Conservation (phyloP, 257 asterid species). For the Mentha longifolia region DNA sequence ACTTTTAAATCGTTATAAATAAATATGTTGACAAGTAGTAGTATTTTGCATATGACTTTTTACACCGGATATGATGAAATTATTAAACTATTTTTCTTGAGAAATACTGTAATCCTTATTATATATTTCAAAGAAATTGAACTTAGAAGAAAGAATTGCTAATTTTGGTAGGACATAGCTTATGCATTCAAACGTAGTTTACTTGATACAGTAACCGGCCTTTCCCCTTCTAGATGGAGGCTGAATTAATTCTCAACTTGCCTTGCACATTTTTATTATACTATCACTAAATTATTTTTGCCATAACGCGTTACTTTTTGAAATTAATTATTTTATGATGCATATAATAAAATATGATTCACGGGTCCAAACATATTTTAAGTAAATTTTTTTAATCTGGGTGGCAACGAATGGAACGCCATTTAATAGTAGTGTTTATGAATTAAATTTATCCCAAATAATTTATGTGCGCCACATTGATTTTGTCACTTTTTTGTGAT, state of each 20-base stretch:
- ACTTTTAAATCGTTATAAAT: too few relatives aligned
- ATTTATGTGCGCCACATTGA: too few relatives aligned
- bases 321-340: background rate
- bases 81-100: background rate
- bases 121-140: conserved; percentile 31
- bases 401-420: too few relatives aligned
- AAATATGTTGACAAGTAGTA: too few relatives aligned
- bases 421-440: too few relatives aligned
- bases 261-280: background rate
- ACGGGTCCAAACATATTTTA: too few relatives aligned
- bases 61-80: background rate
- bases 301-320: background rate
- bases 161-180: background rate
- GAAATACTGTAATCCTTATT: background rate
- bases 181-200: background rate
- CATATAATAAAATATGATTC: too few relatives aligned
- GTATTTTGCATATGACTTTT: background rate
- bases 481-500: too few relatives aligned
- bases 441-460: too few relatives aligned
- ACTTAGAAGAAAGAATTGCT: background rate
- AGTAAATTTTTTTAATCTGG: too few relatives aligned
- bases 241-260: background rate
- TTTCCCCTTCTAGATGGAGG: conserved; percentile 26
- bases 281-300: background rate
- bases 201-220: background rate